Base-by-base conservation (phyloP, 495 filamentous ascomycete genomes). In the Lepidopterella palustris region DNA sequence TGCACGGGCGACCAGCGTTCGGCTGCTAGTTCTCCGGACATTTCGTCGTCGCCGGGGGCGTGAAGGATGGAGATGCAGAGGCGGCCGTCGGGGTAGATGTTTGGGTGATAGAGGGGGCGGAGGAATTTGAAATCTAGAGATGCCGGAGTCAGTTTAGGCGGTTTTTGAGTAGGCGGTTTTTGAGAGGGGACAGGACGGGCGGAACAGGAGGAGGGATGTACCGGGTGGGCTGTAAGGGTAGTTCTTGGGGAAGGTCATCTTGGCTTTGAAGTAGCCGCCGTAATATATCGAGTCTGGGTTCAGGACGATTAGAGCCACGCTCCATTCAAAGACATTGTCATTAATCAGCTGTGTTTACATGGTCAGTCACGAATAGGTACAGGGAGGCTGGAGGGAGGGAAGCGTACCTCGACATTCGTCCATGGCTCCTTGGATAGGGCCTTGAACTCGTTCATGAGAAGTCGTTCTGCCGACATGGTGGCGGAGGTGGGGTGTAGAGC, bases 31-130 rank as follows among this genome's bases (percentile, higher is more conserved):
- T 97, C 93, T 52, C 93, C 93, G 25, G 91, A 96, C 78, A 89
- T 90, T 62, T 86, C 82, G 68, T 97, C 92, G 53, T 96, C 89
- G 59, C 92, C 93, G 0, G 93, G 90, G 9, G 84, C 78, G 73
- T 98, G 92, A 4, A 98, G 83, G 66, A 98, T 98, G 40, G 92
- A 96, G 71, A 98, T 97, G 77, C 93, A 97, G 18, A 97, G 81
- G 55, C 85, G 86, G 64, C 93, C 93, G 72, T 96, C 88, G 6
- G 80, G 72, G 73, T 97, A 96, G 71, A 98, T 84, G 70, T 98
- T 98, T 5, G 93, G 93, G 73, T 98, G 93, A 73, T 85, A 90
- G 47, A 92, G 79, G 23, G 91, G 88, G 8, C 84, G 80, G 15
- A 82, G 68, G 78, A 98, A 97, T 52, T 85, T 84, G 76, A 98